Conservation (phyloP, 495 filamentous ascomycete genomes). For the Tuber microsphaerosporum region DNA sequence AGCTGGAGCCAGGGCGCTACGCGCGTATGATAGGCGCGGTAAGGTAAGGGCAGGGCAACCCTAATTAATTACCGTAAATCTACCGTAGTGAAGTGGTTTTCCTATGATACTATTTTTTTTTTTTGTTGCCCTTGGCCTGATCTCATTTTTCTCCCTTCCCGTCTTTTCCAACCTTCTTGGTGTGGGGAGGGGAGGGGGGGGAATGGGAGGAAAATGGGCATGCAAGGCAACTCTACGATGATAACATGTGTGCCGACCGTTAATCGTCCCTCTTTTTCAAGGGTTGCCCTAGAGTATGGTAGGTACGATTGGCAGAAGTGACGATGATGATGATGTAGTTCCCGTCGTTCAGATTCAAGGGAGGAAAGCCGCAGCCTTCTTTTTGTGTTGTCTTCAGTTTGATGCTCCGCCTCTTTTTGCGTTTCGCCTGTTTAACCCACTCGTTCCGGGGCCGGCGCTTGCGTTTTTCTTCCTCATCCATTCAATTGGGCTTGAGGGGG, state of each 20-base stretch:
- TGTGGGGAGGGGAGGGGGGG: neutral
- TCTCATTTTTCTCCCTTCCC: neutral
- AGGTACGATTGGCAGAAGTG: neutral
- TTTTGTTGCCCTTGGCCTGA: neutral
- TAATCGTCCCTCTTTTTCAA: conserved; percentile 3
- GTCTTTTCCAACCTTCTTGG: neutral
- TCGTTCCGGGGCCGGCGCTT: neutral
- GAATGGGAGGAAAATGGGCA: neutral
- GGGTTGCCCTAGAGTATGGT: neutral
- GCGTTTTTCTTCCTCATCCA: neutral
- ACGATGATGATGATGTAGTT: conserved; percentile 3
- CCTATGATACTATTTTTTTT: neutral
- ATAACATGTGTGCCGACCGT: neutral
- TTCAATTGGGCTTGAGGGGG: neutral
- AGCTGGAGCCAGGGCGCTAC: conserved; percentile 1
- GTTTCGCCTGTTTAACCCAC: neutral
- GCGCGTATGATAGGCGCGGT: neutral
- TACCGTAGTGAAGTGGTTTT: neutral
- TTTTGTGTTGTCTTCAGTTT: neutral
- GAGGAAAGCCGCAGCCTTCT: neutral
- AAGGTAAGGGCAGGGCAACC: neutral
- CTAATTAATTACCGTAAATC: conserved; percentile 5
- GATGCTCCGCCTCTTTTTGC: conserved; percentile 1
- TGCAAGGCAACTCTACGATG: neutral
- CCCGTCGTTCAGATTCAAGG: neutral